Evolutionary conservation across 2,329 filamentous ascomycete genomes (phyloP).

Genomic region (Bimuria novae-zelandiae): DNA sequence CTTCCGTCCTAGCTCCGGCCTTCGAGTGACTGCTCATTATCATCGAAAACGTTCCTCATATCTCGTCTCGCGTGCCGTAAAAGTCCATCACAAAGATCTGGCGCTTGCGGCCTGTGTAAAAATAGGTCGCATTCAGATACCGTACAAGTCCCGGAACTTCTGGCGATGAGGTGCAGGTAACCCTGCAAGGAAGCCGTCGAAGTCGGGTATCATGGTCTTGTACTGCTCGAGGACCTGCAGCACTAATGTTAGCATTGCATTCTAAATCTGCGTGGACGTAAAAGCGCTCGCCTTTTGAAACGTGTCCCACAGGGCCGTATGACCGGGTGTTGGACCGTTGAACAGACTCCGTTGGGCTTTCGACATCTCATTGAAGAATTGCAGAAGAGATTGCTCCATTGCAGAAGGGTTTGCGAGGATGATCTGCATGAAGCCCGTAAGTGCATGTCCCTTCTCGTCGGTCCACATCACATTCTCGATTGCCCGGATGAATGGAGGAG

Average conservation of each 20-base stretch:
- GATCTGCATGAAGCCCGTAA: constrained; percentile 85
- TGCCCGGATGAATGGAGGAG: constrained; percentile 76
- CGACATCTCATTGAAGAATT: constrained; percentile 85
- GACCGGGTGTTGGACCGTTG: constrained; percentile 62
- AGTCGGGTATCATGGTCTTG: constrained; percentile 59
- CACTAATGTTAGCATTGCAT: constrained; percentile 19
- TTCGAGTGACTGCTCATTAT: constrained; percentile 14
- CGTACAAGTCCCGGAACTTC: constrained; percentile 51
- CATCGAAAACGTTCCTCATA: constrained; percentile 24
- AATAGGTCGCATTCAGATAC: constrained; percentile 28
- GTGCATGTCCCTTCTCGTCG: constrained; percentile 92
- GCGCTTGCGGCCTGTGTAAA: constrained; percentile 31
- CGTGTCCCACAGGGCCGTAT: constrained; percentile 67
- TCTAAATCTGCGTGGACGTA: not conserved
- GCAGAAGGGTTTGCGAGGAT: constrained; percentile 86
- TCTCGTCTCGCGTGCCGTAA: constrained; percentile 29
- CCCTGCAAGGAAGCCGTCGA: constrained; percentile 56
- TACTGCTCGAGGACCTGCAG: constrained; percentile 57
- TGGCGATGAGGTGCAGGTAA: constrained; percentile 51
- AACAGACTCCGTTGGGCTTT: constrained; percentile 63
- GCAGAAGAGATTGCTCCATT: constrained; percentile 82
- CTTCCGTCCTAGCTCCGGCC: constrained; percentile 13
- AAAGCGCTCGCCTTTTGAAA: constrained; percentile 71
- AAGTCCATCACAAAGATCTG: constrained; percentile 20
- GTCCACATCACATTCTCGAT: constrained; percentile 87